Evolutionary conservation across 1,284 basidiomycete genomes (phyloP), one percentile per base, ranked within the genome.

Genomic region (Trametes sp.): DNA sequence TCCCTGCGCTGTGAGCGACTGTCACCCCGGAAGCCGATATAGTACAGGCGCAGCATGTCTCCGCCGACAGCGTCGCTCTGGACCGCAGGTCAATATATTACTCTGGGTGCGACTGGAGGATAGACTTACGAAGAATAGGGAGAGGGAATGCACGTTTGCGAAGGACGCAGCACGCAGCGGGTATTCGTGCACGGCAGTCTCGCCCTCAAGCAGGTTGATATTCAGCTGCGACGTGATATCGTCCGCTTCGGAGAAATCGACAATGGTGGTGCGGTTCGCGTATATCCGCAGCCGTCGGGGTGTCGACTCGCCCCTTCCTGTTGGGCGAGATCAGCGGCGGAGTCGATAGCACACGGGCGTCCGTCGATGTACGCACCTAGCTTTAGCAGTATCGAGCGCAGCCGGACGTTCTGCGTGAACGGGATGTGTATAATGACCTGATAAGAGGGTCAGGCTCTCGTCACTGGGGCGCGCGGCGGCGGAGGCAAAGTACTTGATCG

Each of bases 21-120:
- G 67, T 93, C 90, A 48, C 93, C 93, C 72, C 87, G 89, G 80
- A 95, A 95, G 14, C 93, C 93, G 54, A 94, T 72, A 72, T 87
- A 95, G 71, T 89, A 95, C 46, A 94, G 75, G 41, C 87, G 79
- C 2, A 89, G 84, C 7, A 77, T 71, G 9, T 91, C 88, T 28
- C 82, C 87, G 1, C 87, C 89, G 4, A 81, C 79, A 0, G 92
- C 80, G 54, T 93, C 85, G 61, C 84, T 86, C 92, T 51, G 49
- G 33, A n/a, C 35, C 21, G 31, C 13, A 23, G 49, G 28, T 41
- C 29, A 29, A 29, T 55, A 57, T 46, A 29, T n/a, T 4, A 16
- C 11, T 11, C 3, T 23, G 21, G 23, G 54, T 62, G 35, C 19
- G 33, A 14, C 13, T 2, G 16, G 21, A 41, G 13, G 10, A 64